These are phyloP conservation scores for Zelonia costaricensis DNA, from an alignment of 208 protist species.

Conservation along the genomic window DNA sequence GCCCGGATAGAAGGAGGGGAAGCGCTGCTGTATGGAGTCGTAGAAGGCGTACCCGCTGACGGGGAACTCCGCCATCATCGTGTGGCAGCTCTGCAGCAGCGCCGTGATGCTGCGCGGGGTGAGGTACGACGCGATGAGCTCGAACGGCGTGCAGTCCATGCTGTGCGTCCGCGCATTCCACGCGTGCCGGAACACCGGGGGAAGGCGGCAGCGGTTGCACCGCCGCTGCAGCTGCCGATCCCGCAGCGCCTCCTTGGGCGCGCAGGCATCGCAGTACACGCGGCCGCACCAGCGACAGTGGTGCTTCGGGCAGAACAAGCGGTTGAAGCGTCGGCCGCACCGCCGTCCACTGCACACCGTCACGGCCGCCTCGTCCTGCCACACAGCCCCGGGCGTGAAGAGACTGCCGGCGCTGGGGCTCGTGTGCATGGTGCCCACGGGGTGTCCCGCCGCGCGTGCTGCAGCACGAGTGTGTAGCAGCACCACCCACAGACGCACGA, in stretches of 20 bases:
- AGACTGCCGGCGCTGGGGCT: conserved; percentile 15
- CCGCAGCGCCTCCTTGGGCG: conserved; percentile 23
- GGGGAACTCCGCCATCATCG: conserved; percentile 53
- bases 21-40: conserved; percentile 51
- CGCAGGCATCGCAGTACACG: conserved; percentile 75
- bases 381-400: conserved; percentile 39
- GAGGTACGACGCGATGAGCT: conserved; percentile 62
- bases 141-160: conserved; percentile 36
- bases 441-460: too few relatives aligned
- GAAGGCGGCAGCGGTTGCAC: conserved; percentile 69
- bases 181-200: conserved; percentile 53
- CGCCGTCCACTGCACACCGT: conserved; percentile 22
- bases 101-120: conserved; percentile 37
- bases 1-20: conserved; percentile 68
- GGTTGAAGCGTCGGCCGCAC: conserved; percentile 39
- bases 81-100: conserved; percentile 68
- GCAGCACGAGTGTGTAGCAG: too few relatives aligned
- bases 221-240: conserved; percentile 29
- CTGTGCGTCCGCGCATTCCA: conserved; percentile 25
- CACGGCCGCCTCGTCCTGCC: conserved; percentile 42
- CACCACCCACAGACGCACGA: too few relatives aligned
- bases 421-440: conserved; percentile 12
- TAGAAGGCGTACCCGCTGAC: conserved; percentile 44
- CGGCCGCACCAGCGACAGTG: conserved; percentile 84
- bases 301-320: conserved; percentile 46